A percentile compares a stretch with the other conserved stretches of the same genome.
These are phyloP conservation scores for Ziziphus jujuba DNA, from an alignment of 306 rosid species.

Conservation along the genomic window DNA sequence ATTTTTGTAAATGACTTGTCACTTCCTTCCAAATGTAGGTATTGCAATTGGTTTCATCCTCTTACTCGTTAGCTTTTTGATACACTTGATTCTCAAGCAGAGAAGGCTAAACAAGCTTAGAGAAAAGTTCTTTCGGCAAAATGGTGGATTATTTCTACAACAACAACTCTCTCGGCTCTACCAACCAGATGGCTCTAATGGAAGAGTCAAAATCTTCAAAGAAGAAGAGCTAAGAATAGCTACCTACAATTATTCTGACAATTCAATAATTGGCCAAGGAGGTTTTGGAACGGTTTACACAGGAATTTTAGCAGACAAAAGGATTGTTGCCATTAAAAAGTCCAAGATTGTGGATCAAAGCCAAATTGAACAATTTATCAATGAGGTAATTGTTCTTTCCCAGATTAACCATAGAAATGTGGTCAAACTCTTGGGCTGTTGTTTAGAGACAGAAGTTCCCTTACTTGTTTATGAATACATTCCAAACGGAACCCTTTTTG, in stretches of 20 bases:
- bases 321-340: no score
- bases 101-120: no score
- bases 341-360: no score
- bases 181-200: neutral
- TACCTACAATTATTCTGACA: no score
- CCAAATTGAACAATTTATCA: no score
- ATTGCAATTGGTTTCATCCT: neutral
- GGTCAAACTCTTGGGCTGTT: neutral
- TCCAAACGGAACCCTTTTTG: neutral
- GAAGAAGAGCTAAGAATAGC: neutral
- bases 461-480: slow-evolving; percentile 1
- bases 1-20: no score
- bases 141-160: neutral
- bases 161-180: neutral
- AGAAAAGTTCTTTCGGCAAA: no score
- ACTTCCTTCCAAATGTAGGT: neutral
- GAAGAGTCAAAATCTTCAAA: no score
- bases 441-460: neutral
- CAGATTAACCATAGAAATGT: neutral
- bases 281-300: no score
- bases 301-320: no score
- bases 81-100: neutral
- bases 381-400: no score
- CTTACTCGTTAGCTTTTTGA: neutral
- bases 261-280: no score